Conservation (phyloP, 1,139 yeast genomes). For the Hyphopichia khmerensis region DNA sequence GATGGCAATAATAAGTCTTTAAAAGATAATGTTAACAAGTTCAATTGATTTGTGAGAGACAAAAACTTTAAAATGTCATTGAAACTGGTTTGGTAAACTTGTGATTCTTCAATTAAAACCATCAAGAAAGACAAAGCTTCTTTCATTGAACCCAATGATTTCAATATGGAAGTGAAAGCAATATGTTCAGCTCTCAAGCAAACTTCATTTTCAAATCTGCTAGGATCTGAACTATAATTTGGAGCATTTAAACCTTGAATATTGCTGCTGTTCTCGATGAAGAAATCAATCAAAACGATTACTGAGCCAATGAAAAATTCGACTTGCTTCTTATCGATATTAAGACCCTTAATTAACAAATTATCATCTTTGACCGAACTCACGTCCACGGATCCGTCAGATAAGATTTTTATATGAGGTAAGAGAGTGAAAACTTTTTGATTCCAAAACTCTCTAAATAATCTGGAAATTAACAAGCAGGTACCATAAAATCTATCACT, state of each 20-base stretch:
- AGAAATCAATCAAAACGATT: constrained; percentile 59
- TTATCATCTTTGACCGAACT: constrained; percentile 48
- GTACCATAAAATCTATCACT: constrained; percentile 93
- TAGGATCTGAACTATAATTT: constrained; percentile 47
- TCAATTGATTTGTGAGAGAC: constrained; percentile 63
- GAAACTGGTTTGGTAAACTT: constrained; percentile 39
- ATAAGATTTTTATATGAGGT: constrained; percentile 43
- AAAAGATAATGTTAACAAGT: constrained; percentile 65
- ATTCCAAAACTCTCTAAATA: constrained; percentile 79
- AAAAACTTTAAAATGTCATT: constrained; percentile 72
- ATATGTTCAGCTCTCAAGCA: constrained; percentile 90
- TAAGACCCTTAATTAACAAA: constrained; percentile 43
- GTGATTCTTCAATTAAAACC: constrained; percentile 76
- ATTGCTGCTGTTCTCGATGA: constrained; percentile 54
- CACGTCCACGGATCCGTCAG: constrained; percentile 36
- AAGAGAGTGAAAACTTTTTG: constrained; percentile 58
- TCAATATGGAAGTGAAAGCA: constrained; percentile 77
- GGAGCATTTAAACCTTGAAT: constrained; percentile 65
- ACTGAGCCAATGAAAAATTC: constrained; percentile 70
- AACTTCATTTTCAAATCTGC: constrained; percentile 55
- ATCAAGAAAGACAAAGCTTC: constrained; percentile 88
- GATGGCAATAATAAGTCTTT: constrained; percentile 75
- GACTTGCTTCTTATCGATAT: constrained; percentile 53
- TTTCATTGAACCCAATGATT: constrained; percentile 73
- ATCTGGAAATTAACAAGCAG: constrained; percentile 74